These are phyloP conservation scores for Penicillium sclerotigenum DNA, from an alignment of 2,329 filamentous ascomycete species.

Conservation along the genomic window DNA sequence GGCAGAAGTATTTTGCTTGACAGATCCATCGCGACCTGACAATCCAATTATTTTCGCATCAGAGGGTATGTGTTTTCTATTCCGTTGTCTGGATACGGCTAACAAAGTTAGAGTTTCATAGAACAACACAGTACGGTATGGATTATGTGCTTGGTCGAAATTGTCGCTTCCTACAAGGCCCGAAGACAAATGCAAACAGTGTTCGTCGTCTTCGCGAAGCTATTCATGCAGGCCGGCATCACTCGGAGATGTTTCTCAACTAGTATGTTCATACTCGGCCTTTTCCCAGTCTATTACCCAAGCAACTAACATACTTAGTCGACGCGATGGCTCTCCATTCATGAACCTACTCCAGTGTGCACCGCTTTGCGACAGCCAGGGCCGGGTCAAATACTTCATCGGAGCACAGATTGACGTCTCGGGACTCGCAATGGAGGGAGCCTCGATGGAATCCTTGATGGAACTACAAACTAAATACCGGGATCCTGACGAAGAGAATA, in stretches of 20 bases:
- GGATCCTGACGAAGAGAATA: slow-evolving; percentile 25
- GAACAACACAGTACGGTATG: slow-evolving; percentile 72
- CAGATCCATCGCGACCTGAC: slow-evolving; percentile 68
- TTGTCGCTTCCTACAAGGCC: slow-evolving; percentile 74
- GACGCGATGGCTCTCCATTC: slow-evolving; percentile 72
- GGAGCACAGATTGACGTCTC: slow-evolving; percentile 71
- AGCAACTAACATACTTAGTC: slow-evolving; percentile 37
- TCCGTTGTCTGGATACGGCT: not conserved
- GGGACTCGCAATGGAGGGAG: slow-evolving; percentile 63
- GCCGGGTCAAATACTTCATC: slow-evolving; percentile 65
- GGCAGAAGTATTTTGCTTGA: slow-evolving; percentile 73
- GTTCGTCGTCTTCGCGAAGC: slow-evolving; percentile 61
- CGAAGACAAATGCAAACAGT: slow-evolving; percentile 63
- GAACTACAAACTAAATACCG: slow-evolving; percentile 42
- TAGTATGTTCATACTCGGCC: slow-evolving; percentile 51
- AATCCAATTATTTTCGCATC: slow-evolving; percentile 77
- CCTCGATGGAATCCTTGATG: slow-evolving; percentile 62
- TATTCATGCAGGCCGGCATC: slow-evolving; percentile 61
- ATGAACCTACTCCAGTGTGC: slow-evolving; percentile 75
- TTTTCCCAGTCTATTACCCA: too few species aligned
- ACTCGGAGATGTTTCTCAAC: slow-evolving; percentile 72
- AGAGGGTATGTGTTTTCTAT: slow-evolving; percentile 52
- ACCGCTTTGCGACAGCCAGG: slow-evolving; percentile 65
- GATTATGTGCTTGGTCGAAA: slow-evolving; percentile 71
- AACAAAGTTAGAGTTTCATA: slow-evolving; percentile 60